These are phyloP conservation scores for Artomyces pyxidatus DNA, from an alignment of 768 basidiomycete genomes.

Conservation along the genomic window DNA sequence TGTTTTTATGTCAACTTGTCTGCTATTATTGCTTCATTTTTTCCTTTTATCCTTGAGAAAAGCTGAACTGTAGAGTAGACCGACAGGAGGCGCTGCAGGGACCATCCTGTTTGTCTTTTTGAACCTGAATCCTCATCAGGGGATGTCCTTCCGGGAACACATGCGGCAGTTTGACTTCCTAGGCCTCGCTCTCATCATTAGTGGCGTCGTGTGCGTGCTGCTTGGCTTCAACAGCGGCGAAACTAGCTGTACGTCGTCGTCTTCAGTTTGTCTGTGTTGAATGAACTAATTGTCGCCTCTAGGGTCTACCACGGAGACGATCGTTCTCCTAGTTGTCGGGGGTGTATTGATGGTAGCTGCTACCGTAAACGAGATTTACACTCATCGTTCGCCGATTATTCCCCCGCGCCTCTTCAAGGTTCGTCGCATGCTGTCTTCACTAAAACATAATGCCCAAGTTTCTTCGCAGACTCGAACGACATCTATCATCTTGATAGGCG, in stretches of 20 bases:
- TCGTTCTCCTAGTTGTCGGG: slow-evolving; percentile 56
- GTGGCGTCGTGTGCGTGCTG: slow-evolving; percentile 56
- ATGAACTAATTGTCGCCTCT: not conserved
- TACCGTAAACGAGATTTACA: slow-evolving; percentile 50
- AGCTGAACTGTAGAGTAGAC: no score
- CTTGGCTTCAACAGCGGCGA: slow-evolving; percentile 70
- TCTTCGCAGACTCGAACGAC: slow-evolving; percentile 65
- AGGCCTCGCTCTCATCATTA: slow-evolving; percentile 55
- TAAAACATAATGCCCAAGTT: not conserved
- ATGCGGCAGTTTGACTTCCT: slow-evolving; percentile 62
- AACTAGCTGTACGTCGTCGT: slow-evolving; percentile 42
- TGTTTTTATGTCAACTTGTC: slow-evolving; percentile 75
- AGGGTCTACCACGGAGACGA: slow-evolving; percentile 58
- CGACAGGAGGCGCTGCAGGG: slow-evolving; percentile 63
- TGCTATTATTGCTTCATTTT: slow-evolving; percentile 20
- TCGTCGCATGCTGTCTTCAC: slow-evolving; percentile 5
- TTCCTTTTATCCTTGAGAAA: no score
- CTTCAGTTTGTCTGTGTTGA: not conserved
- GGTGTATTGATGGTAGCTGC: slow-evolving; percentile 41
- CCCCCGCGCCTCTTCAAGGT: slow-evolving; percentile 72
- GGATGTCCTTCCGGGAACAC: slow-evolving; percentile 49
- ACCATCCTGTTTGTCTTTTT: slow-evolving; percentile 62
- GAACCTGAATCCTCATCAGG: slow-evolving; percentile 68
- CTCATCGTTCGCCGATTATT: slow-evolving; percentile 59
- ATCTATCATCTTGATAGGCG: slow-evolving; percentile 43